Percentiles rank a stretch among this genome's conserved stretches.
phyloP scores from a whole-genome alignment of 257 asterid genomes.

The Ballota nigra region DNA sequence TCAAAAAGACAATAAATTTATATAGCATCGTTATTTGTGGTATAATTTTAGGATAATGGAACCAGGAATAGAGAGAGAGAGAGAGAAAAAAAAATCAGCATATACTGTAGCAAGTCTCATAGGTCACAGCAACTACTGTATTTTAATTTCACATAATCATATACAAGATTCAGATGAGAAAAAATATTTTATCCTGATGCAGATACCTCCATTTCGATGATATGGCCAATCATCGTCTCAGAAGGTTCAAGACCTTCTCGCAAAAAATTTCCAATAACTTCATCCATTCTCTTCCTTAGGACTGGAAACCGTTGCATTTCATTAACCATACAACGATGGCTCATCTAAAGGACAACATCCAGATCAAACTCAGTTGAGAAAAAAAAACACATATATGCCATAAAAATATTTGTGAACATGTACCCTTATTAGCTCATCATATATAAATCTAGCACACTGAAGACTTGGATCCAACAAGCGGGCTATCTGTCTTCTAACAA shows the following conservation, averaged over 20 bases:
- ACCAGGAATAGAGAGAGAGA: too few relatives aligned
- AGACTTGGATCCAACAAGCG: conserved; percentile 95
- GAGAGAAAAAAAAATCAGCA: too few relatives aligned
- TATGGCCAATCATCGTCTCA: conserved; percentile 85
- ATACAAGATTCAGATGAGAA: not conserved
- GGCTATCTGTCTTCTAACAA: conserved; percentile 84
- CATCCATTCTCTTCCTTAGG: conserved; percentile 84
- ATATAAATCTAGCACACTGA: conserved; percentile 93
- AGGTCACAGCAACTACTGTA: too few relatives aligned
- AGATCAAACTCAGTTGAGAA: conserved; percentile 3
- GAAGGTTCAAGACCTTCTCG: conserved; percentile 96
- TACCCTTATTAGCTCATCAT: conserved; percentile 94
- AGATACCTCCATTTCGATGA: conserved; percentile 93
- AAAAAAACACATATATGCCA: conserved; percentile 5
- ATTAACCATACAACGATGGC: conserved; percentile 86
- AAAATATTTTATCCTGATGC: not conserved
- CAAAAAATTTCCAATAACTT: conserved; percentile 77
- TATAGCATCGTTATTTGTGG: too few relatives aligned
- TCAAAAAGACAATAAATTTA: too few relatives aligned
- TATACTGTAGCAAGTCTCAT: too few relatives aligned
- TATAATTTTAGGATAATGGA: too few relatives aligned
- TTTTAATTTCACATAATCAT: not conserved
- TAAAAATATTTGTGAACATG: not conserved
- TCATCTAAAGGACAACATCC: conserved; percentile 55
- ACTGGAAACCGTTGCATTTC: conserved; percentile 94